A percentile compares a stretch with the other conserved stretches of the same genome.
Conservation (phyloP, 2,329 filamentous ascomycete species). For the Cordyceps cateniannulata region DNA sequence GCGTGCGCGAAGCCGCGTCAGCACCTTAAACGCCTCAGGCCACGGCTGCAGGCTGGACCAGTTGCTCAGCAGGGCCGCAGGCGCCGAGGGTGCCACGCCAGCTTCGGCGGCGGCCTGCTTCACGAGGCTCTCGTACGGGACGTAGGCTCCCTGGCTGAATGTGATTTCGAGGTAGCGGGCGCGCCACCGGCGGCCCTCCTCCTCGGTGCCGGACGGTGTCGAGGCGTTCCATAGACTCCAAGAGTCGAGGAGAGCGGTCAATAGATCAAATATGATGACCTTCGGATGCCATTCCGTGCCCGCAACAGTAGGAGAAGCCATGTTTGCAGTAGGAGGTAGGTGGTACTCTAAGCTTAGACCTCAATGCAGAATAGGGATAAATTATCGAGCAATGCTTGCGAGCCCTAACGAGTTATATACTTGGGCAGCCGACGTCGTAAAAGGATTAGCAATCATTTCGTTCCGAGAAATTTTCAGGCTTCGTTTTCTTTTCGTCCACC, state of each 20-base stretch:
- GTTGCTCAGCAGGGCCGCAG: conserved; percentile 21
- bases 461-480: not conserved
- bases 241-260: conserved; percentile 33
- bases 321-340: not conserved
- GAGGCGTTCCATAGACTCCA: conserved; percentile 32
- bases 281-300: conserved; percentile 22
- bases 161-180: conserved; percentile 32
- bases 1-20: conserved; percentile 18
- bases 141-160: conserved; percentile 27
- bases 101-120: conserved; percentile 23
- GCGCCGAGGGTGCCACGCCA: conserved; percentile 23
- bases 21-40: conserved; percentile 18
- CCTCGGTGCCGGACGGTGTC: conserved; percentile 19
- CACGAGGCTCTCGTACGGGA: conserved; percentile 27
- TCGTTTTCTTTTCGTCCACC: not conserved
- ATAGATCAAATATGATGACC: conserved; percentile 34
- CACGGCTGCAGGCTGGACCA: conserved; percentile 24
- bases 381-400: not conserved
- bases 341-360: no score
- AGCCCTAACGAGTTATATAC: not conserved
- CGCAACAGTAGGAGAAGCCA: not conserved
- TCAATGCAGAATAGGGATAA: no score
- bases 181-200: conserved; percentile 28
- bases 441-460: not conserved
- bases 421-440: not conserved